Base-by-base conservation (phyloP, 1,284 basidiomycete species). In the Malassezia pachydermatis region DNA sequence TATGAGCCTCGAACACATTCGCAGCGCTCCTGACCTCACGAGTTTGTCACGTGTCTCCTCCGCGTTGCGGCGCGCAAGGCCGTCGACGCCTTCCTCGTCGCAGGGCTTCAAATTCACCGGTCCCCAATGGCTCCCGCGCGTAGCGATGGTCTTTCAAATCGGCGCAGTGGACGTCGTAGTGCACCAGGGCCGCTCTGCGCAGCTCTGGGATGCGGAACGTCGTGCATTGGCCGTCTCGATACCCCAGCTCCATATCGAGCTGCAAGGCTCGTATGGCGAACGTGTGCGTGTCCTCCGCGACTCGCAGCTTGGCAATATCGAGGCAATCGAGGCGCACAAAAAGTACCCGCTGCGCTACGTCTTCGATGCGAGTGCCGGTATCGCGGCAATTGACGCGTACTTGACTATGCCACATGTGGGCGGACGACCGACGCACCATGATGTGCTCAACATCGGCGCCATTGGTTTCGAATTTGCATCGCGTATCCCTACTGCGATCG, bases 1-100 rank as follows among this genome's bases (percentile, higher is more conserved):
- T 33, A 41, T 57, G n/a, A 29, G 48, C 5, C 17, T 70, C 14
- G 59, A 44, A 3, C 47, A 52, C 4, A 35, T 70, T 8, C 48
- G 55, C 16, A 54, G 58, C 11, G 55, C 61, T 29, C 48, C 56
- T 4, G 35, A 42, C 17, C 30, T 58, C 33, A 19, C 42, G 8
- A 48, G 56, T 25, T 30, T 59, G 24, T 35, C 54, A 8, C 36
- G 45, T 1, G 44, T 59, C 19, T 20, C 38, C 1, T 37, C 41
- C 28, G 50, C 52, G 6, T 40, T 60, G 24, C n/a, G n/a, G n/a
- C 38, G 38, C 20, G 39, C 49, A 20, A 3, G 13, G 10, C 38
- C 28, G 13, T 8, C 19, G 7, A 16, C 23, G 34, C 27, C 30
- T n/a, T 5, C 16, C 19, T 24, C 37, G 17, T 8, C 46, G 33